Percentiles rank a stretch among this genome's conserved stretches.
Conservation (phyloP, 148 eudicot genomes). For the Mesembryanthemum crystallinum region DNA sequence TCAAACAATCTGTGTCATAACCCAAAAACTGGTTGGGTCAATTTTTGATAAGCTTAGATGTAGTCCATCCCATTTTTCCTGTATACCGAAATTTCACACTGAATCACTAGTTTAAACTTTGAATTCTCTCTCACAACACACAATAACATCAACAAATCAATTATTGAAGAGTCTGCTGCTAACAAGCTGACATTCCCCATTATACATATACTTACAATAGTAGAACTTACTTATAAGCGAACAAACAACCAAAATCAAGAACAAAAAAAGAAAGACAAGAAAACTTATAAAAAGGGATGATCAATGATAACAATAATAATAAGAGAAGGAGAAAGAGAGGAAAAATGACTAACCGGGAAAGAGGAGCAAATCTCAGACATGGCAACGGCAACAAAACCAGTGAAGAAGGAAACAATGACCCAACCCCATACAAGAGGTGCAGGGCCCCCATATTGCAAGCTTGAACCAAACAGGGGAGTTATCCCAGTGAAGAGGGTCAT, state of each 20-base stretch:
- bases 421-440: conserved; percentile 72
- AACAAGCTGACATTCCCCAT: too few relatives aligned
- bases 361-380: conserved; percentile 79
- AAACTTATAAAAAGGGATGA: too few relatives aligned
- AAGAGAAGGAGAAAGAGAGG: background rate
- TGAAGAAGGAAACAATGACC: conserved; percentile 61
- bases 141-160: background rate
- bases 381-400: conserved; percentile 58
- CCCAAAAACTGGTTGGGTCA: too few relatives aligned
- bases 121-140: too few relatives aligned
- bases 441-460: conserved; percentile 59
- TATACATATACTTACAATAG: background rate
- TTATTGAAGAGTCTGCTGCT: too few relatives aligned
- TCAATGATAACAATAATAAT: background rate
- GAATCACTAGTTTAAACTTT: too few relatives aligned
- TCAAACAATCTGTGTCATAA: too few relatives aligned
- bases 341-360: conserved; percentile 44
- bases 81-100: too few relatives aligned
- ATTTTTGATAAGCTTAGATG: too few relatives aligned
- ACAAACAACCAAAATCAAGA: background rate
- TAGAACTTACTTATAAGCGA: background rate
- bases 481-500: conserved; percentile 69
- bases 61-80: too few relatives aligned
- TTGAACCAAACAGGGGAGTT: conserved; percentile 64
- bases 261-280: background rate